Conservation (phyloP, 2,329 filamentous ascomycete genomes). For the Conoideocrella luteorostrata region DNA sequence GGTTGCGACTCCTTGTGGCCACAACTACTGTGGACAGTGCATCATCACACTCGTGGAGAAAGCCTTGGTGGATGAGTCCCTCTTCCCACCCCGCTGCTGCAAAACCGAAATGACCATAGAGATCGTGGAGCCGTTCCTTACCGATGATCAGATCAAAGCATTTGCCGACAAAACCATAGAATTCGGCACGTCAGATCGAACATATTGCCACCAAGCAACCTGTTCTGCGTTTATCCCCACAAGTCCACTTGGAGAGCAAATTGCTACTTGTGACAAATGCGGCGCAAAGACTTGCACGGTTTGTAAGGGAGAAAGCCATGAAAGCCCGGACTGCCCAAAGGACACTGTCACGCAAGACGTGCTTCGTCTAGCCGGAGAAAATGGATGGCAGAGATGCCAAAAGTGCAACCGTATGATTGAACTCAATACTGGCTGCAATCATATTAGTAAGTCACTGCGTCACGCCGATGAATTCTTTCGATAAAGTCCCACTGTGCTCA, state of each 20-base stretch:
- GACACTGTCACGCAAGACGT: conserved; percentile 34
- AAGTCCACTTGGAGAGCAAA: conserved; percentile 20
- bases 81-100: conserved; percentile 52
- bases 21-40: conserved; percentile 47
- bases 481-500: too few relatives aligned
- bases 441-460: conserved; percentile 53
- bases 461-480: too few relatives aligned
- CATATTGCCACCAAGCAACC: conserved; percentile 38
- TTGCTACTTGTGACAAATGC: conserved; percentile 38
- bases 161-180: conserved; percentile 43
- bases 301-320: conserved; percentile 43
- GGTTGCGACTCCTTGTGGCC: conserved; percentile 15
- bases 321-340: conserved; percentile 39
- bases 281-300: conserved; percentile 35
- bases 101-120: conserved; percentile 30
- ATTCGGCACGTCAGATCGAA: conserved; percentile 37
- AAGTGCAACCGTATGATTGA: conserved; percentile 42
- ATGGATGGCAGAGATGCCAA: conserved; percentile 46
- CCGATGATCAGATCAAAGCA: conserved; percentile 21
- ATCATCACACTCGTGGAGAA: conserved; percentile 35
- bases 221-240: conserved; percentile 42
- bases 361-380: conserved; percentile 30
- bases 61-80: conserved; percentile 39
- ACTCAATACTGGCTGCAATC: conserved; percentile 42
- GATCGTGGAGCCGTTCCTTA: conserved; percentile 28